Evolutionary conservation across 176 grass and related monocot species (phyloP).

Genomic region (Dactylis glomerata): DNA sequence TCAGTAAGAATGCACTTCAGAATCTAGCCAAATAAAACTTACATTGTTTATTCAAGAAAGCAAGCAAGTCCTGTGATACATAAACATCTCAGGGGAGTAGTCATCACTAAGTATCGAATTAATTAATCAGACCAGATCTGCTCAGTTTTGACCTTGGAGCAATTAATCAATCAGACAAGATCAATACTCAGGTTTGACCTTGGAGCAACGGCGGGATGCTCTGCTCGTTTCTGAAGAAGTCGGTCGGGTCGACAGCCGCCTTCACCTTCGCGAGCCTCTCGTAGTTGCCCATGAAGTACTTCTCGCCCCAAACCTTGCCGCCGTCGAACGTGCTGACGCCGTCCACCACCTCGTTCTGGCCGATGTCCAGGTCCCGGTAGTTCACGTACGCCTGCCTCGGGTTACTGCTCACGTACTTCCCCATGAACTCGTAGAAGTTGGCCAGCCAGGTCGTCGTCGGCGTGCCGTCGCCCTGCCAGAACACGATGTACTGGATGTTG

Average conservation of each 20-base stretch:
- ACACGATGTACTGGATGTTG: conserved; percentile 45
- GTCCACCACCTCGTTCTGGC: conserved; percentile 19
- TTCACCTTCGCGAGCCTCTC: conserved; percentile 41
- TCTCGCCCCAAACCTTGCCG: conserved; percentile 34
- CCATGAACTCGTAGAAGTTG: conserved; percentile 13
- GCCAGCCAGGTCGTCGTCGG: conserved; percentile 5
- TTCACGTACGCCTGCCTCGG: conserved; percentile 45
- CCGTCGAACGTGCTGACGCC: conserved; percentile 14
- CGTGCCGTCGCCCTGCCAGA: conserved; percentile 1
- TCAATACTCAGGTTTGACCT: background rate
- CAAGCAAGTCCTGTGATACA: too few relatives aligned
- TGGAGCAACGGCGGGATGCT: conserved; percentile 49
- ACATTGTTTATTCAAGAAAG: too few relatives aligned
- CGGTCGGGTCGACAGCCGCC: conserved; percentile 17
- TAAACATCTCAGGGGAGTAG: too few relatives aligned
- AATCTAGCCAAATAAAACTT: too few relatives aligned
- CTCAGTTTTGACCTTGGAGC: background rate
- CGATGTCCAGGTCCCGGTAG: conserved; percentile 46
- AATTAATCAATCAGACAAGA: background rate
- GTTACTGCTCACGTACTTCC: conserved; percentile 18
- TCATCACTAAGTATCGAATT: background rate
- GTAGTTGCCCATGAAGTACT: conserved; percentile 44
- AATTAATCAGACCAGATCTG: background rate
- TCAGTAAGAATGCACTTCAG: too few relatives aligned
- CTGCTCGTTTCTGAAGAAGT: conserved; percentile 69